These are phyloP conservation scores for Dactylellina drechsleri DNA, from an alignment of 2,329 filamentous ascomycete genomes.

Conservation along the genomic window DNA sequence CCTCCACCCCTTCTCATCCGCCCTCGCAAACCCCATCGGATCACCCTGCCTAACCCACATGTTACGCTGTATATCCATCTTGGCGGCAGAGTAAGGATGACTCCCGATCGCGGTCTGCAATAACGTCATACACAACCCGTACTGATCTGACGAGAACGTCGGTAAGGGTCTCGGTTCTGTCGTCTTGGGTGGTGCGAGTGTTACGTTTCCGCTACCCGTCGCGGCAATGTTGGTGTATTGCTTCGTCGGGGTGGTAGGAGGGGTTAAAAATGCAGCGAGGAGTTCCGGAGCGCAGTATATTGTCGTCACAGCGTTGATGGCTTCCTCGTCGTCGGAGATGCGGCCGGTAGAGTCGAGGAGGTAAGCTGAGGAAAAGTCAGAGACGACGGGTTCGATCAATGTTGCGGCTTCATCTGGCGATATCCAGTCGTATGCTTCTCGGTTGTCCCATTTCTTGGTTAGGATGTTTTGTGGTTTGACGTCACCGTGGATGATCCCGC, in stretches of 20 bases:
- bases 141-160: constrained; percentile 57
- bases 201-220: neutral
- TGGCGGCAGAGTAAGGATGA: constrained; percentile 57
- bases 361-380: constrained; percentile 57
- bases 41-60: constrained; percentile 57
- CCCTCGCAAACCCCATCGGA: constrained; percentile 57
- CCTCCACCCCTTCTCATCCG: constrained; percentile 55
- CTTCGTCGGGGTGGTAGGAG: constrained; percentile 49
- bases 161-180: constrained; percentile 54
- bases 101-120: constrained; percentile 57
- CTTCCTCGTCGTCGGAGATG: constrained; percentile 53
- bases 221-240: neutral
- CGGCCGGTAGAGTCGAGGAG: constrained; percentile 20
- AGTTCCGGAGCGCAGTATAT: constrained; percentile 58
- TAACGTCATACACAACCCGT: constrained; percentile 56
- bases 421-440: constrained; percentile 22
- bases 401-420: neutral
- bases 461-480: constrained; percentile 58
- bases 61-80: constrained; percentile 54
- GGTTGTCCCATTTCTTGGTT: constrained; percentile 30
- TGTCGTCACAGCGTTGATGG: constrained; percentile 57
- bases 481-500: constrained; percentile 57
- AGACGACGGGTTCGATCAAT: constrained; percentile 54
- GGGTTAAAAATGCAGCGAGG: constrained; percentile 54
- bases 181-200: constrained; percentile 8